Base-by-base conservation (phyloP, 805 yeast species). In the Tetrapisispora iriomotensis region DNA sequence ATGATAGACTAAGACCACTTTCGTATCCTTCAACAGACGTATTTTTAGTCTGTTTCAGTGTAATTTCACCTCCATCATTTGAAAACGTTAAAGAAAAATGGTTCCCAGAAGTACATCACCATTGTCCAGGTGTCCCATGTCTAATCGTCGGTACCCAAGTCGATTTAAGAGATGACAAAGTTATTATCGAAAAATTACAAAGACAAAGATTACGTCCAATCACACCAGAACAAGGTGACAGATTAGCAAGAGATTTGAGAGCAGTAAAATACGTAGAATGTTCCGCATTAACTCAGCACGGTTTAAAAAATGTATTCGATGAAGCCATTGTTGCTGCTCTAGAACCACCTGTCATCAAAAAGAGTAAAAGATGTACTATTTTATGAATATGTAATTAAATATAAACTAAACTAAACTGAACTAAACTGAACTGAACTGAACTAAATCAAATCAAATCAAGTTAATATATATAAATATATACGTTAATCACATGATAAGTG, bases 51-150 rank as follows among this genome's bases (percentile, higher is more conserved):
- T 92, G 98, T 66, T 90, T 92, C 66, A 82, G 94, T 27, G 96
- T 92, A 44, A 88, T 94, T 50, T 87, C 95, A 12, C 98, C 97
- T 25, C 94, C 98, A 27, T 81, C 94, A 17, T 92, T 90, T 63
- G 97, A 92, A 66, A 90, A 90, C 67, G 97, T 92, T 38, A 83
- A 85, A 62, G 97, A 92, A 67, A 90, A 90, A 67, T 90, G 98
- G 98, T 82, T 88, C 68, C 97, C 97, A 23, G 98, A 90, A 64
- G 95, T 92, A 45, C 96, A 88, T 62, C 96, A 90, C 66, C 88
- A 83, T 54, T 94, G 97, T 58, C 94, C 94, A n/a, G 96, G 95
- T 44, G 96, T 88, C 34, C 96, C 97, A 18, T 90, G 96, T 56
- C 74, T 90, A 51, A 85, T 90, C 58, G 97, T 90, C 30, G 98